Conservation (phyloP, 306 rosid genomes). For the Acacia acuminata region DNA sequence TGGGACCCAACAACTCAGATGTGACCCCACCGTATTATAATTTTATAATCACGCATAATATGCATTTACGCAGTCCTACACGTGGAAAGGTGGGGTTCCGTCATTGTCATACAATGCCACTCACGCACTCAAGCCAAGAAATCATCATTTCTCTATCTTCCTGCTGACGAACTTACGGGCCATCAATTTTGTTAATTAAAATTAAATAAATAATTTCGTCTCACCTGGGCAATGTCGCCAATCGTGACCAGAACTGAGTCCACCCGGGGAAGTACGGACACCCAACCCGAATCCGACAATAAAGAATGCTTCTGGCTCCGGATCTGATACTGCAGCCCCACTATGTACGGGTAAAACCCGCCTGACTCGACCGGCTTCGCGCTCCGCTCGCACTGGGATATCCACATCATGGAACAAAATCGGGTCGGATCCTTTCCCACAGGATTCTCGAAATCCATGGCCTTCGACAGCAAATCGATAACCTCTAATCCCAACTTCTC, state of each 20-base stretch:
- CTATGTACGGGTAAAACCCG: slow-evolving; percentile 71
- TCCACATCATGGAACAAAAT: slow-evolving; percentile 57
- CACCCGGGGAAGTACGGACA: slow-evolving; percentile 59
- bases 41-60: not conserved
- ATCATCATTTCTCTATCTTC: too few species aligned
- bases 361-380: slow-evolving; percentile 32
- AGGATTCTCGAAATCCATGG: slow-evolving; percentile 58
- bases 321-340: slow-evolving; percentile 76
- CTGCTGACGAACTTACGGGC: not conserved
- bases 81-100: not conserved
- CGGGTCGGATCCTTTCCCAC: slow-evolving; percentile 43
- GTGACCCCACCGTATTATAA: not conserved
- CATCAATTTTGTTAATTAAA: not conserved
- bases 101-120: not conserved
- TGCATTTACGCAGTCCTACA: not conserved
- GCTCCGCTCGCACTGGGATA: slow-evolving; percentile 41
- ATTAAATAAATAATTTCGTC: not conserved
- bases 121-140: not conserved
- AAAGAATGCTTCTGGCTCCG: slow-evolving; percentile 53
- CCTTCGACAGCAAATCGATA: slow-evolving; percentile 45
- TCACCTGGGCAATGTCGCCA: slow-evolving; percentile 89
- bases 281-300: slow-evolving; percentile 83
- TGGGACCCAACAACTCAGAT: not conserved
- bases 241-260: slow-evolving; percentile 71
- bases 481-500: slow-evolving; percentile 67